phyloP scores from a whole-genome alignment of 75 land plant species.

The Pseudotsuga menziesii region DNA sequence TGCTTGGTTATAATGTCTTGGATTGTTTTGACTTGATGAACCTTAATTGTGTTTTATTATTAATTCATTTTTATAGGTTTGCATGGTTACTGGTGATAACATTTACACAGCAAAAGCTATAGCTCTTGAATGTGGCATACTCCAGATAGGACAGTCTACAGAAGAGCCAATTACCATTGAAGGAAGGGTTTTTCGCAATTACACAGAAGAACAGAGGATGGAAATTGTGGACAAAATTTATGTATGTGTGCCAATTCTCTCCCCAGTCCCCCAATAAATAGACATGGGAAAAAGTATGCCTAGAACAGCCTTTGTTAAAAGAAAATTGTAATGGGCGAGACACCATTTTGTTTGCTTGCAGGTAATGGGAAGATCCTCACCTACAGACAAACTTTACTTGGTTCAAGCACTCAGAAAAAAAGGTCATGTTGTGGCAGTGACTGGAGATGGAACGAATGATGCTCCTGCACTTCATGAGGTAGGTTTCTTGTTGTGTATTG shows the following conservation, averaged over 20 bases:
- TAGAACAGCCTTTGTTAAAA: too few relatives aligned
- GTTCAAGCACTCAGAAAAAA: conserved; percentile 75
- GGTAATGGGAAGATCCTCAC: conserved; percentile 99
- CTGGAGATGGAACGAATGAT: conserved; percentile 99
- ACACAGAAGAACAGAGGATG: conserved; percentile 40
- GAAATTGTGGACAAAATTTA: conserved; percentile 44
- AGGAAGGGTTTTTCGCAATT: conserved; percentile 68
- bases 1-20: neutral
- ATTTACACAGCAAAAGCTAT: conserved; percentile 93
- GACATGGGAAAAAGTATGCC: too few relatives aligned
- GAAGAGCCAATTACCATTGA: conserved; percentile 56
- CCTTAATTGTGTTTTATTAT: conserved; percentile 10
- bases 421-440: conserved; percentile 95
- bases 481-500: neutral
- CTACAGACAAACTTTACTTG: conserved; percentile 84
- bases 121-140: conserved; percentile 90
- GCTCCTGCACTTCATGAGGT: conserved; percentile 99
- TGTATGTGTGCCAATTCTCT: conserved; percentile 11
- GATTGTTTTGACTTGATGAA: neutral
- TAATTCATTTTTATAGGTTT: conserved; percentile 48
- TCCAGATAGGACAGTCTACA: conserved; percentile 27
- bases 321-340: too few relatives aligned
- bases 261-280: neutral
- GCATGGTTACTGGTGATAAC: conserved; percentile 99
- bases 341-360: conserved; percentile 15